Conservation (phyloP, 176 grass and related monocot genomes). For the Secale cereale region DNA sequence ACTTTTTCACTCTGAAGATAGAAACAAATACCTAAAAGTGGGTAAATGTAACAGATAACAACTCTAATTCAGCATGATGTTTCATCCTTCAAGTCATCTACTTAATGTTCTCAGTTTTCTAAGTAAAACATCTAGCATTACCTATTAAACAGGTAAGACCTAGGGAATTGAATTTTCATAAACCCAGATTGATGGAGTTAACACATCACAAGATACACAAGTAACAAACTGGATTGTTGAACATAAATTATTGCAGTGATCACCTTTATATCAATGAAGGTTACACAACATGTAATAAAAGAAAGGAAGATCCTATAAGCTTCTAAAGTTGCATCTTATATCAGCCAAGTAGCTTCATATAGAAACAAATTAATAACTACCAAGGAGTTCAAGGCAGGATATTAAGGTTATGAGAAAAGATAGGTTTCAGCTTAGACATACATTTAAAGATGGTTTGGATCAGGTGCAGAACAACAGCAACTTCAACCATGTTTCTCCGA, state of each 20-base stretch:
- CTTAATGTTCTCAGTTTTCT: not conserved
- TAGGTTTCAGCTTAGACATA: constrained; percentile 18
- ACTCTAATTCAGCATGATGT: not conserved
- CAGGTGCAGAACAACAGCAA: constrained; percentile 54
- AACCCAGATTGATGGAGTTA: constrained; percentile 1
- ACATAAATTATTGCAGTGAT: not conserved
- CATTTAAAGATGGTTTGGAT: constrained; percentile 64
- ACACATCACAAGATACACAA: not conserved
- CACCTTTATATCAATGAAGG: not conserved
- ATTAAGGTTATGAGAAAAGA: not conserved
- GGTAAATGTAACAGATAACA: not conserved
- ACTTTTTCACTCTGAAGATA: not conserved
- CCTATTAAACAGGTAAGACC: not conserved
- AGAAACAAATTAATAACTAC: not conserved
- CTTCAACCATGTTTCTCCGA: constrained; percentile 62
- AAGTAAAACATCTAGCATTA: not conserved
- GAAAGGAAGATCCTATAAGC: not conserved
- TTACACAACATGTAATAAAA: not conserved
- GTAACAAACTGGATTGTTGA: not conserved
- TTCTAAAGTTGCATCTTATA: not conserved
- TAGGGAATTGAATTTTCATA: not conserved
- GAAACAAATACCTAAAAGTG: not conserved
- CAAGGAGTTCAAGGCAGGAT: not conserved
- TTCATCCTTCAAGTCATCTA: too few relatives aligned
- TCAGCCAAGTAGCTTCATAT: not conserved